Conservation (phyloP, 345 rosid species). For the Ceriops tagal region DNA sequence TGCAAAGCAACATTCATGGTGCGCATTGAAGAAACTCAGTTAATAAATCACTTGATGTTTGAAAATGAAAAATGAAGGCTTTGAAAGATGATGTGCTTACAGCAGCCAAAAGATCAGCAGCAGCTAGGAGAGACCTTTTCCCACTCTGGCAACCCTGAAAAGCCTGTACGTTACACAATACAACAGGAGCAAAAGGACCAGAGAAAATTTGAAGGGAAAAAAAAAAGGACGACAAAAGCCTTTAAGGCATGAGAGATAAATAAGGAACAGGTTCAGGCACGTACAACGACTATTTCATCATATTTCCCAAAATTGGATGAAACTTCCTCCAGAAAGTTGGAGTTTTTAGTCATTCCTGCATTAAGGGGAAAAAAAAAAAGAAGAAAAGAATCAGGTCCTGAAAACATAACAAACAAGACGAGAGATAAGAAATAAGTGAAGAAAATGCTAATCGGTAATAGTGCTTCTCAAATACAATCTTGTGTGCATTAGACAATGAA, state of each 20-base stretch:
- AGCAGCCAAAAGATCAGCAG: conserved; percentile 62
- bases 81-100: conserved; percentile 39
- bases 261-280: conserved; percentile 16
- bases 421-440: too few relatives aligned
- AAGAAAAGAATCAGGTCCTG: background rate
- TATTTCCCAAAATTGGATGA: conserved; percentile 52
- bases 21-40: too few relatives aligned
- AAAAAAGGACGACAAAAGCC: too few relatives aligned
- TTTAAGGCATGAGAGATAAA: too few relatives aligned
- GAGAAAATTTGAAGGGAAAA: too few relatives aligned
- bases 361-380: background rate
- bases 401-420: too few relatives aligned
- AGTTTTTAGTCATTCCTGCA: conserved; percentile 71
- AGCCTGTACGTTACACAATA: conserved; percentile 4
- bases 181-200: background rate
- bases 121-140: conserved; percentile 71
- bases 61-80: conserved; percentile 3
- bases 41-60: background rate
- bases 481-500: too few relatives aligned
- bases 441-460: too few relatives aligned
- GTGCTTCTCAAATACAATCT: too few relatives aligned
- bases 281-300: conserved; percentile 77
- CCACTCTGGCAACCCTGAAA: conserved; percentile 79
- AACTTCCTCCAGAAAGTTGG: conserved; percentile 57
- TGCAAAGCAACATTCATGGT: too few relatives aligned